Conservation (phyloP, 441 rosid genomes). For the Populus hybrid region DNA sequence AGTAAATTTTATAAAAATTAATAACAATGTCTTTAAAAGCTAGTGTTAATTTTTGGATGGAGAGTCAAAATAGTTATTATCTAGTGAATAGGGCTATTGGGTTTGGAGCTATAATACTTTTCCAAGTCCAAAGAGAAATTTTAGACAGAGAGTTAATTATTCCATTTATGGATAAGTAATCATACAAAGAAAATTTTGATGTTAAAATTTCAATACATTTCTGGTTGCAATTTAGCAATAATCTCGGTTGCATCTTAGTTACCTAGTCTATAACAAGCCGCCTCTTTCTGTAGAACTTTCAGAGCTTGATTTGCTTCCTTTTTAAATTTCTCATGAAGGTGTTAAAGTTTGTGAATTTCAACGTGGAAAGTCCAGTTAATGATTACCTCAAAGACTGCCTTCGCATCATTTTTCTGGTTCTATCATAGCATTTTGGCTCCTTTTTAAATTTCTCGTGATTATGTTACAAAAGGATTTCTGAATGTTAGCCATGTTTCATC, state of each 20-base stretch:
- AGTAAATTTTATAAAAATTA: too few species aligned
- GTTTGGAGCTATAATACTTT: too few species aligned
- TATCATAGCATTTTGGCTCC: constrained; percentile 41
- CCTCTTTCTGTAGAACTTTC: constrained; percentile 95
- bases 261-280: constrained; percentile 89
- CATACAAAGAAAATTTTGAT: too few species aligned
- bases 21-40: too few species aligned
- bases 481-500: background rate
- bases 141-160: too few species aligned
- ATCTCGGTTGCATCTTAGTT: constrained; percentile 99
- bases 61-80: too few species aligned
- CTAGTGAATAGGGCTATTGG: too few species aligned
- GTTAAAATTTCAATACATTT: too few species aligned
- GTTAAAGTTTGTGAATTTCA: constrained; percentile 98
- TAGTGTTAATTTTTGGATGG: too few species aligned
- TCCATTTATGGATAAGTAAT: too few species aligned
- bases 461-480: background rate
- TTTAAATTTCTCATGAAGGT: constrained; percentile 92
- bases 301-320: constrained; percentile 94
- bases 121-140: too few species aligned
- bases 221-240: constrained; percentile 89
- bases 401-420: constrained; percentile 53
- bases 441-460: constrained; percentile 14
- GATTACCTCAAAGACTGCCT: constrained; percentile 93
- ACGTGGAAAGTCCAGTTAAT: constrained; percentile 83